phyloP scores from a whole-genome alignment of 73 alveolate genomes.

The Stentor coeruleus region DNA sequence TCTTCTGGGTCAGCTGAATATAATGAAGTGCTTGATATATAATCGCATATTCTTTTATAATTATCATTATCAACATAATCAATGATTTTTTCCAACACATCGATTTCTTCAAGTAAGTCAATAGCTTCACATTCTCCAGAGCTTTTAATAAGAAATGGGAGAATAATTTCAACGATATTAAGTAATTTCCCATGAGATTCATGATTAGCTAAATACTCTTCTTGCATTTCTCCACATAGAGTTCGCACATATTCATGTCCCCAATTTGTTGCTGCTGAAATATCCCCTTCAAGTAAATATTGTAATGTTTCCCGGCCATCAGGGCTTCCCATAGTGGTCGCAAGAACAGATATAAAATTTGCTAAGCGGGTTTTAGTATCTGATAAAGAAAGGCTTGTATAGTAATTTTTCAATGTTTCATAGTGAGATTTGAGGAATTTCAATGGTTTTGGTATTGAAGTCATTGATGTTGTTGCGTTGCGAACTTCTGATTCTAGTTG shows the following conservation, averaged over 20 bases:
- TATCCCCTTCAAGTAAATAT: constrained; percentile 80
- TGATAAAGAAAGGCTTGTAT: background rate
- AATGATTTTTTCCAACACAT: constrained; percentile 63
- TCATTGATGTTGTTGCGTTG: constrained; percentile 94
- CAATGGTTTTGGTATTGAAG: constrained; percentile 96
- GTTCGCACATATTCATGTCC: constrained; percentile 93
- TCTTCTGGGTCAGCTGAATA: constrained; percentile 96
- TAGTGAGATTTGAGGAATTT: constrained; percentile 59
- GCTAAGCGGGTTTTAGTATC: constrained; percentile 37
- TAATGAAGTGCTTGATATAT: constrained; percentile 65
- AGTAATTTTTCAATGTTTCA: background rate
- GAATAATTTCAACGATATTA: constrained; percentile 74
- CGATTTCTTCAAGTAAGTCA: constrained; percentile 91
- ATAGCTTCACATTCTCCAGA: constrained; percentile 62
- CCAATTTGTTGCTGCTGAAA: constrained; percentile 79
- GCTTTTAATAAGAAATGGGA: constrained; percentile 84
- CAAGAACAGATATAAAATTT: constrained; percentile 87
- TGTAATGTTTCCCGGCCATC: constrained; percentile 75
- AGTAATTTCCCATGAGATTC: constrained; percentile 66
- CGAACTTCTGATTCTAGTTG: constrained; percentile 79
- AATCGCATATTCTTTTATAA: constrained; percentile 80
- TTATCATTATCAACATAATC: constrained; percentile 72
- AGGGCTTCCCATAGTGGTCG: constrained; percentile 68
- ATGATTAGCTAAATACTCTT: constrained; percentile 68
- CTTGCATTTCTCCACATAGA: constrained; percentile 83